Evolutionary conservation across 2,329 filamentous ascomycete genomes (phyloP).

Genomic region (Ascomycota sp.): DNA sequence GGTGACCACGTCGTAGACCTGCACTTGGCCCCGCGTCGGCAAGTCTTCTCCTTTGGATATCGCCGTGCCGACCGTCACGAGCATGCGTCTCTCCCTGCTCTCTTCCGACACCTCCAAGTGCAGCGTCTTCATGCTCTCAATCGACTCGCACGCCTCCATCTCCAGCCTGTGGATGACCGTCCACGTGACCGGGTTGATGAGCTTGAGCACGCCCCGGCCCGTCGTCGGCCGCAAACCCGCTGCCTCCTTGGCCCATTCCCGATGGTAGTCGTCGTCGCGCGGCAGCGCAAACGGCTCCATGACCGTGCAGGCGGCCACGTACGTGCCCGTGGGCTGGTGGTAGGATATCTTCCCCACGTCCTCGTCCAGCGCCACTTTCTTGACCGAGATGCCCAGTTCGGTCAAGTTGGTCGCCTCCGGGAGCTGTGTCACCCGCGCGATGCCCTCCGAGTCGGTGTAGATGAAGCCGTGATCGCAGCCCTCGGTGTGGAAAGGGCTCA

Average conservation of each 20-base stretch:
- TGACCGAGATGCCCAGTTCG: constrained; percentile 56
- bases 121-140: constrained; percentile 66
- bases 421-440: constrained; percentile 53
- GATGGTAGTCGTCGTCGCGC: constrained; percentile 67
- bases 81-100: constrained; percentile 65
- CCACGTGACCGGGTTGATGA: constrained; percentile 62
- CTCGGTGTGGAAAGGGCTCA: constrained; percentile 59
- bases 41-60: constrained; percentile 80
- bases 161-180: constrained; percentile 55
- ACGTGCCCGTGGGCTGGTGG: constrained; percentile 53
- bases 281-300: constrained; percentile 60
- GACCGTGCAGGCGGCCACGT: constrained; percentile 53
- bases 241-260: constrained; percentile 61
- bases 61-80: constrained; percentile 72
- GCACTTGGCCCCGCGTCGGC: constrained; percentile 63
- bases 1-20: constrained; percentile 77
- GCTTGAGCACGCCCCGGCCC: constrained; percentile 52
- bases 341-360: constrained; percentile 59
- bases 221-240: constrained; percentile 41
- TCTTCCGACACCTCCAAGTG: constrained; percentile 80
- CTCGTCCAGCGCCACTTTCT: constrained; percentile 47
- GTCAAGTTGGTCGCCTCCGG: constrained; percentile 45
- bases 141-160: constrained; percentile 53
- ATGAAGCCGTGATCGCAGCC: constrained; percentile 68
- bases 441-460: constrained; percentile 54